Conservation (phyloP, 2,329 filamentous ascomycete species). For the Beauveria bassiana region DNA sequence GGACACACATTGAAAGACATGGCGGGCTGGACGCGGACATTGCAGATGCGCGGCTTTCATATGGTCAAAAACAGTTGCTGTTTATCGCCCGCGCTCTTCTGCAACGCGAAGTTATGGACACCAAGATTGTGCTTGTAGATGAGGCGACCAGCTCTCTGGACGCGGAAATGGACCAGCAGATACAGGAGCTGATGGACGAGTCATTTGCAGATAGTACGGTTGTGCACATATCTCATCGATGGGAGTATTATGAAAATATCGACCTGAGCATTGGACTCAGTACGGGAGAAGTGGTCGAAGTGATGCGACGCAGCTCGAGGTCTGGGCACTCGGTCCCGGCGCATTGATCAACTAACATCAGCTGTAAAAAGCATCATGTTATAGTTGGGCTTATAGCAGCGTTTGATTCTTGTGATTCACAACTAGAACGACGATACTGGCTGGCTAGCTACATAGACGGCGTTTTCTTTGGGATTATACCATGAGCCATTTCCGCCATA, state of each 20-base stretch:
- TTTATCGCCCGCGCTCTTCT: conserved; percentile 16
- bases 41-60: conserved; percentile 8
- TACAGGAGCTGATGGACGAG: conserved; percentile 12
- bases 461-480: neutral
- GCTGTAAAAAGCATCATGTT: neutral
- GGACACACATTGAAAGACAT: conserved; percentile 9
- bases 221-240: conserved; percentile 14
- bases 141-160: conserved; percentile 17
- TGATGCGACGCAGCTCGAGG: neutral
- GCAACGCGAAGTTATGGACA: conserved; percentile 12
- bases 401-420: neutral
- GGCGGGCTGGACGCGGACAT: conserved; percentile 14
- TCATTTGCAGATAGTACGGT: conserved; percentile 14
- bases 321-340: neutral
- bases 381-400: no score
- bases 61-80: conserved; percentile 16
- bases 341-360: neutral
- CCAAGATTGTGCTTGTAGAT: conserved; percentile 15
- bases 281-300: neutral
- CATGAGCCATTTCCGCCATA: neutral
- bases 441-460: neutral
- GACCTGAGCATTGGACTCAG: neutral
- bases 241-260: conserved; percentile 7
- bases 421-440: neutral
- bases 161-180: conserved; percentile 12